phyloP scores from a whole-genome alignment of 2,329 filamentous ascomycete species.

The Colletotrichum sp. region DNA sequence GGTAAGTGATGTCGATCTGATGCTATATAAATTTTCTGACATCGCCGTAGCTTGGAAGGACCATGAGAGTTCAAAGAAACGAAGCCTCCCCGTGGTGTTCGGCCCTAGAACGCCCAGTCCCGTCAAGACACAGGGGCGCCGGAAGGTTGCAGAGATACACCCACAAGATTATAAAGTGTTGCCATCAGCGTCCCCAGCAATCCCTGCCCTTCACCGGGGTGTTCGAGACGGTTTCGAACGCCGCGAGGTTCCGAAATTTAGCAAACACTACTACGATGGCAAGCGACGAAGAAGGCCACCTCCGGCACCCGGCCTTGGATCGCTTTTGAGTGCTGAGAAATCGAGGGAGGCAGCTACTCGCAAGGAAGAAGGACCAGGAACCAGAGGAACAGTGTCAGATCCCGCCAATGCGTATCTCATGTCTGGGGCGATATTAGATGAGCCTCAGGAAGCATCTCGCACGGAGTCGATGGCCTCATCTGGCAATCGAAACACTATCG shows the following conservation, averaged over 20 bases:
- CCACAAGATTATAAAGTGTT: not conserved
- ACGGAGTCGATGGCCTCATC: not conserved
- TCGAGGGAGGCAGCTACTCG: not conserved
- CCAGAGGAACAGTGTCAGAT: not conserved
- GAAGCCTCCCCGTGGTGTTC: not conserved
- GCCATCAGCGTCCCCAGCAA: not conserved
- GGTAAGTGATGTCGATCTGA: not conserved
- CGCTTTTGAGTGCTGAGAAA: not conserved
- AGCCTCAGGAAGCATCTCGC: not conserved
- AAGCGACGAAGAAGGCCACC: not conserved
- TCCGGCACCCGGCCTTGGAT: not conserved
- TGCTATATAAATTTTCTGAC: not conserved
- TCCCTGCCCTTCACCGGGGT: not conserved
- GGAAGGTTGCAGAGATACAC: not conserved
- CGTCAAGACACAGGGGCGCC: not conserved
- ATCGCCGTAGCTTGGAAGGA: not conserved
- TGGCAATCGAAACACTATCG: not conserved
- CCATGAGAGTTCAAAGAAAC: not conserved
- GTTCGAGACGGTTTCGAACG: not conserved
- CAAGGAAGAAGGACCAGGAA: not conserved
- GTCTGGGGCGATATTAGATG: fast-evolving
- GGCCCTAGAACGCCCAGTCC: not conserved
- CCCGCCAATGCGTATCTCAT: not conserved
- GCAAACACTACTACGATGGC: not conserved
- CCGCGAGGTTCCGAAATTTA: not conserved